These are phyloP conservation scores for Rhodotorula paludigena DNA, from an alignment of 768 basidiomycete genomes.

Conservation along the genomic window DNA sequence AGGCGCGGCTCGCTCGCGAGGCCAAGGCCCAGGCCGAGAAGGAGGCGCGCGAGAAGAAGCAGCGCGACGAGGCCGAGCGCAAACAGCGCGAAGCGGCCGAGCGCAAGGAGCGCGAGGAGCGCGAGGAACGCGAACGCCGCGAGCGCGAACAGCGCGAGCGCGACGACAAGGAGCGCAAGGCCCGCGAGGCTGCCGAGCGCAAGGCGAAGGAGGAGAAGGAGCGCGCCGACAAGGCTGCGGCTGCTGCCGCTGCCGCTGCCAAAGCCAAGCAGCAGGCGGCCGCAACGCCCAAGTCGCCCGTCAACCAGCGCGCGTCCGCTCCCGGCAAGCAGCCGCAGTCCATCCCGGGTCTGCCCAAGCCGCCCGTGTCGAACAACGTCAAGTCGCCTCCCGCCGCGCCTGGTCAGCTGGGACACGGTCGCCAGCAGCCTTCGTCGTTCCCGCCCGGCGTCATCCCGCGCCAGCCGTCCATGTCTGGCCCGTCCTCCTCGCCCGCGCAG, in stretches of 20 bases:
- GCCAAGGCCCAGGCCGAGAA: conserved; percentile 61
- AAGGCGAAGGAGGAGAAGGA: conserved; percentile 46
- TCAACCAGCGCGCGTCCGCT: conserved; percentile 24
- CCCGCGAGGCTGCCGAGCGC: conserved; percentile 48
- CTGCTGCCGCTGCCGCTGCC: conserved; percentile 35
- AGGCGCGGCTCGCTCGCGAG: conserved; percentile 56
- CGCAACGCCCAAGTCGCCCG: conserved; percentile 22
- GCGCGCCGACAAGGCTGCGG: conserved; percentile 38
- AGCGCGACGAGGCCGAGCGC: conserved; percentile 48
- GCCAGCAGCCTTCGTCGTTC: conserved; percentile 16
- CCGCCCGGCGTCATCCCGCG: conserved; percentile 34
- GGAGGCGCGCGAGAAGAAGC: conserved; percentile 46
- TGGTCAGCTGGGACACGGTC: neutral
- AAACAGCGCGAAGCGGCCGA: conserved; percentile 56
- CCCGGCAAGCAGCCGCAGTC: conserved; percentile 14
- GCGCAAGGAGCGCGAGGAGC: conserved; percentile 47
- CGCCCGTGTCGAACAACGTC: conserved; percentile 7
- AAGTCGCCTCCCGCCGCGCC: conserved; percentile 12
- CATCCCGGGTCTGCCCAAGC: conserved; percentile 40
- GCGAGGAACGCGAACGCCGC: conserved; percentile 52
- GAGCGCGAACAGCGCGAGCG: conserved; percentile 45
- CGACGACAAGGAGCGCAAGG: conserved; percentile 49
- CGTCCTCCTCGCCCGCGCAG: neutral
- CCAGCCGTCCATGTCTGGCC: conserved; percentile 13
- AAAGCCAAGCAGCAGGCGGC: conserved; percentile 32